Base-by-base conservation (phyloP, 2,329 filamentous ascomycete species). In the Aspergillus pseudoglaucus region DNA sequence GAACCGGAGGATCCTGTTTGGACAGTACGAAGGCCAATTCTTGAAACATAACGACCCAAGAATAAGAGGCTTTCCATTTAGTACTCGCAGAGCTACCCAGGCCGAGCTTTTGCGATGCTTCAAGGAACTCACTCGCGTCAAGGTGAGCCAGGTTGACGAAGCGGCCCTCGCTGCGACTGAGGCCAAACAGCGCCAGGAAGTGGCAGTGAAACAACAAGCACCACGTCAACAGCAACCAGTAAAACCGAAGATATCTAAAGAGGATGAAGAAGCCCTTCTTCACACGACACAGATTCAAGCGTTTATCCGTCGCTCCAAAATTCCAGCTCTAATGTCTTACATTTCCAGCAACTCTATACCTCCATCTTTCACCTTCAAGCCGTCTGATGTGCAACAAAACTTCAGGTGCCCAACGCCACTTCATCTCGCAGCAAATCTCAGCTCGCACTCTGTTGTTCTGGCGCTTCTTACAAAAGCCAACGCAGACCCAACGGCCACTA, bases 61-160 rank as follows among this genome's bases (percentile, higher is more conserved):
- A 32, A 77, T 95, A 59, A 80, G 93, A 47, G 85, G 88, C 0
- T 96, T 98, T 53, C 93, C 93, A 0, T 98, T 98, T 67, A 95
- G 80, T 65, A 98, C 93, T 7, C 81, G 90, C 10, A 79, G 93
- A 48, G 89, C 93, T 0, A 98, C 93, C 0, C 90, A 97, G 62
- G 88, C 86, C 42, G 93, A 98, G 67, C 82, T 98, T 0, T 93
- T 97, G 86, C 82, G 91, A 35, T 87, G 87, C 1, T 98, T 96
- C 60, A 87, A 95, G 53, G 93, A 98, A 71, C 78, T 98, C 27
- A 98, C 93, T 0, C 78, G 93, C 14, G 78, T 96, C 14, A 96
- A 98, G 68, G 78, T 95, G 42, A 83, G 82, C 43, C 85, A 87
- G 52, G 79, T 97, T 23, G 79, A 88, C 49, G 85, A 89, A 53